Percentiles rank a stretch among this genome's conserved stretches.
phyloP scores from a whole-genome alignment of 306 rosid genomes.

The Prunus salicina region DNA sequence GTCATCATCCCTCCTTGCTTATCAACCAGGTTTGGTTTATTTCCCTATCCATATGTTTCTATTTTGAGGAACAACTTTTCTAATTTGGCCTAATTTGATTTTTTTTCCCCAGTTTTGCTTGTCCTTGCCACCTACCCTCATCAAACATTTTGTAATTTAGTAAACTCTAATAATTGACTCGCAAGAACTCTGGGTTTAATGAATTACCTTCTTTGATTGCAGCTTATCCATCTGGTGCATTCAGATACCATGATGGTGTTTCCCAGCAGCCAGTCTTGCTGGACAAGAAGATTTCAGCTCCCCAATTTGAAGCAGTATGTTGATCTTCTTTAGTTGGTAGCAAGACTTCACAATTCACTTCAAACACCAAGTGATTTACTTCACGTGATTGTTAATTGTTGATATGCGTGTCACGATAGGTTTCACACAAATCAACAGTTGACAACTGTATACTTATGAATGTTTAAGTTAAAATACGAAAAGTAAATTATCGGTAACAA shows the following conservation, averaged over 20 bases:
- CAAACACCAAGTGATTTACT: neutral
- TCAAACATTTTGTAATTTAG: neutral
- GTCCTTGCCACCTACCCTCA: neutral
- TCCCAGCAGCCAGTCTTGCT: conserved; percentile 37
- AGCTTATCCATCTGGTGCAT: neutral
- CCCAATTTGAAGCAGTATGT: conserved; percentile 33
- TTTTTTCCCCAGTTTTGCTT: neutral
- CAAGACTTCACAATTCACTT: neutral
- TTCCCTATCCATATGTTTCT: conserved; percentile 11
- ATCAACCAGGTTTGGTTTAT: conserved; percentile 50
- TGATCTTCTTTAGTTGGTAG: neutral
- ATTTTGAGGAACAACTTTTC: conserved; percentile 18
- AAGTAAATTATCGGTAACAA: neutral
- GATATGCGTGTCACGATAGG: neutral
- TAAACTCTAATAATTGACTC: conserved; percentile 16
- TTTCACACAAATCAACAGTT: neutral
- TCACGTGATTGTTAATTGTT: neutral
- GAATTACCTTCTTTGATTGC: neutral
- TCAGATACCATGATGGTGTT: conserved; percentile 3
- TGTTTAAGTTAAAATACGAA: neutral
- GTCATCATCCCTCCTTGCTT: conserved; percentile 18
- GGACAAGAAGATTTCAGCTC: conserved; percentile 25
- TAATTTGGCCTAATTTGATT: conserved; percentile 10
- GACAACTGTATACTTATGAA: no score
- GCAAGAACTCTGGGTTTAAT: neutral